Percentiles rank a stretch among this genome's conserved stretches.
These are phyloP conservation scores for Alternaria metachromatica DNA, from an alignment of 2,329 filamentous ascomycete species.

Conservation along the genomic window DNA sequence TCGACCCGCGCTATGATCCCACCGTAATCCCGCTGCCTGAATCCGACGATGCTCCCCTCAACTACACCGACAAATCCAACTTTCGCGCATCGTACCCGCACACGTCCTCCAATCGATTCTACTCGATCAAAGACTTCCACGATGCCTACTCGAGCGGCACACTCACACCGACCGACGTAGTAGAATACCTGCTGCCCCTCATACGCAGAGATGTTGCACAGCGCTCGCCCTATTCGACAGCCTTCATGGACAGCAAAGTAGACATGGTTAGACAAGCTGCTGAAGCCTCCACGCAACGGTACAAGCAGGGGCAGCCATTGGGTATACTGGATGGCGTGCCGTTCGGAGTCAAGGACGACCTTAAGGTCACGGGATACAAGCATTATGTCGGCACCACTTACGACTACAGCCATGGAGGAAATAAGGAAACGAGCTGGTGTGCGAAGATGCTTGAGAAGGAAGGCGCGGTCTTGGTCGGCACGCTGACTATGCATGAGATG, in stretches of 20 bases:
- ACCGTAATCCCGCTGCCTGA: conserved; percentile 59
- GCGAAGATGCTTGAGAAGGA: conserved; percentile 73
- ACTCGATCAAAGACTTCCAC: conserved; percentile 77
- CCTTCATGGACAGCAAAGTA: conserved; percentile 73
- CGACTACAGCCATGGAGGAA: conserved; percentile 59
- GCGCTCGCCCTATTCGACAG: conserved; percentile 68
- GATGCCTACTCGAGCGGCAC: conserved; percentile 73
- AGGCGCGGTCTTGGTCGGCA: conserved; percentile 77
- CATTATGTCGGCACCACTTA: conserved; percentile 69
- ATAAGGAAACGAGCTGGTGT: conserved; percentile 70
- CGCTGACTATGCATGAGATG: conserved; percentile 81
- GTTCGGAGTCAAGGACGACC: conserved; percentile 83
- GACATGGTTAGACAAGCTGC: conserved; percentile 72
- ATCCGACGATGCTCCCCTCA: conserved; percentile 20
- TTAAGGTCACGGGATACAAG: conserved; percentile 73
- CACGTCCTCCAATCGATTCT: conserved; percentile 40
- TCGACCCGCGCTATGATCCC: conserved; percentile 62
- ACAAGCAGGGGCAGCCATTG: conserved; percentile 68
- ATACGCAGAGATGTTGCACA: conserved; percentile 66
- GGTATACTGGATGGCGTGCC: conserved; percentile 82
- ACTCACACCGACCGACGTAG: conserved; percentile 74
- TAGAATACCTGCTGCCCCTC: conserved; percentile 72
- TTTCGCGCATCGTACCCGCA: conserved; percentile 26
- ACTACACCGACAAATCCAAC: conserved; percentile 26
- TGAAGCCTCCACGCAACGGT: conserved; percentile 74